Conservation (phyloP, 2,329 filamentous ascomycete genomes). For the Fusarium bactridioides region DNA sequence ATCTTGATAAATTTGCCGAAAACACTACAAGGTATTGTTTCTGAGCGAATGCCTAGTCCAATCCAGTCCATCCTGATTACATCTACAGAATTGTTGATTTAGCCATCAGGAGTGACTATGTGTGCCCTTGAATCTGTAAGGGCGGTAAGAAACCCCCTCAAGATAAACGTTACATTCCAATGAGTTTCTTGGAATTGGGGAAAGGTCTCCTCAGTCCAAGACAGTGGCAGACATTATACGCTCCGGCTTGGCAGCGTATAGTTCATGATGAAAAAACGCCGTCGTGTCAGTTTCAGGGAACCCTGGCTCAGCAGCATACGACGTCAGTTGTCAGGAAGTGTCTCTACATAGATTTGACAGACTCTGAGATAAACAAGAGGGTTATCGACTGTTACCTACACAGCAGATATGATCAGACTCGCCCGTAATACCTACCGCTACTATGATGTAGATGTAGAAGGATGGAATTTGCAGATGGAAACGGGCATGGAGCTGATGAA, state of each 20-base stretch:
- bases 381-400: neutral
- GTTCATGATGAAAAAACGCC: slow-evolving; percentile 3
- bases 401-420: neutral
- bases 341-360: neutral
- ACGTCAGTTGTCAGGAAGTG: neutral
- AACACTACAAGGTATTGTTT: neutral
- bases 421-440: neutral
- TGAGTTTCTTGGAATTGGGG: neutral
- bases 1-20: neutral
- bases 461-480: neutral
- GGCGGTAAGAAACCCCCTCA: neutral
- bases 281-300: slow-evolving; percentile 37
- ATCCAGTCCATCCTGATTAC: neutral
- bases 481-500: neutral
- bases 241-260: slow-evolving; percentile 22
- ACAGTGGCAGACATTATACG: neutral
- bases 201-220: neutral
- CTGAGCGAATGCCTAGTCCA: neutral
- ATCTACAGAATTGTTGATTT: neutral
- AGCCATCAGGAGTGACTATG: neutral
- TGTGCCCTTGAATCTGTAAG: slow-evolving; percentile 8
- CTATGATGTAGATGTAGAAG: neutral
- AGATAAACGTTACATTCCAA: slow-evolving; percentile 10
- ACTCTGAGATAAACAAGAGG: neutral
- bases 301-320: slow-evolving; percentile 25